Conservation (phyloP, 176 grass and related monocot genomes). For the Oryza punctata region DNA sequence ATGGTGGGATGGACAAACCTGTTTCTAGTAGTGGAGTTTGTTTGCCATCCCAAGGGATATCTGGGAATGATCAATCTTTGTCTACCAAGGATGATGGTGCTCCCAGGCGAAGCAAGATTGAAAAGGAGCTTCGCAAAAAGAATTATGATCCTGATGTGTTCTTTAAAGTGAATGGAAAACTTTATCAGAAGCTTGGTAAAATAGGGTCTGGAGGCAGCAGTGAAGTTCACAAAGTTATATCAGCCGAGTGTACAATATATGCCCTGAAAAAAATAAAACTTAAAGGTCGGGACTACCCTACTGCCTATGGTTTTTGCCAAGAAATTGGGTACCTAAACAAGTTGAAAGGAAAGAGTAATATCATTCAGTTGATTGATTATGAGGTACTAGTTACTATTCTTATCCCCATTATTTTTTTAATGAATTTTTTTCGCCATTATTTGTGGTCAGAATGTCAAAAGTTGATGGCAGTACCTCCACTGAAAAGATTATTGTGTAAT, state of each 20-base stretch:
- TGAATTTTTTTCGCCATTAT: background rate
- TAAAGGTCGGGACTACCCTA: constrained; percentile 92
- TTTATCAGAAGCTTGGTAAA: constrained; percentile 98
- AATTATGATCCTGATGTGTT: constrained; percentile 82
- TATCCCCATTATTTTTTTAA: background rate
- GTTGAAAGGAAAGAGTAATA: constrained; percentile 88
- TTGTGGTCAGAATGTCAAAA: background rate
- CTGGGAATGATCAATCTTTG: constrained; percentile 47
- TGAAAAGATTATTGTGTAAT: background rate
- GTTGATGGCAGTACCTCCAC: background rate
- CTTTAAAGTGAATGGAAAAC: constrained; percentile 90
- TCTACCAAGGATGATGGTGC: constrained; percentile 45
- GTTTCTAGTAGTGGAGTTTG: constrained; percentile 31
- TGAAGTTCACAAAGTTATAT: constrained; percentile 98
- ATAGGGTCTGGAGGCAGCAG: constrained; percentile 95
- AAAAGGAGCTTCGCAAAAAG: constrained; percentile 67
- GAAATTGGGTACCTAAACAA: constrained; percentile 92
- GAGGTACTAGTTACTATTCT: constrained; percentile 59
- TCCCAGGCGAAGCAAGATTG: constrained; percentile 47
- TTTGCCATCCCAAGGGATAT: constrained; percentile 48
- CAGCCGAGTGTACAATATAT: constrained; percentile 74
- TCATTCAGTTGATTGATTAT: constrained; percentile 94
- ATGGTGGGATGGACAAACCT: constrained; percentile 44
- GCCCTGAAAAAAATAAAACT: constrained; percentile 98
- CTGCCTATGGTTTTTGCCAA: constrained; percentile 90